These are phyloP conservation scores for Pseudozyma flocculosa DNA, from an alignment of 1,284 basidiomycete genomes.

Conservation along the genomic window DNA sequence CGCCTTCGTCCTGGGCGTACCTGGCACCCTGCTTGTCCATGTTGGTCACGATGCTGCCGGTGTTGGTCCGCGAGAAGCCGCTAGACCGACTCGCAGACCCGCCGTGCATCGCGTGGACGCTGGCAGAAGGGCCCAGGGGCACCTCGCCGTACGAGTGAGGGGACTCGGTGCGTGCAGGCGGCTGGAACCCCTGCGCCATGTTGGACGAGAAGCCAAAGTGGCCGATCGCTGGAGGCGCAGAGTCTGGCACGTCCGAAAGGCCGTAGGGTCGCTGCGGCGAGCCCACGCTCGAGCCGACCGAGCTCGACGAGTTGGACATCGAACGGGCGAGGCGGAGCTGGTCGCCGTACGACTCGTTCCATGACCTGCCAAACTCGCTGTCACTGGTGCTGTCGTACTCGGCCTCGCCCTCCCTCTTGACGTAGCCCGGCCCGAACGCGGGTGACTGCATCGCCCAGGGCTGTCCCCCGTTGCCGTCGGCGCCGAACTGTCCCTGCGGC, in stretches of 20 bases:
- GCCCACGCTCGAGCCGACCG: constrained; percentile 14
- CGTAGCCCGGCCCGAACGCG: constrained; percentile 19
- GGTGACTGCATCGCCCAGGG: constrained; percentile 20
- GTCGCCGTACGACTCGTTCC: constrained; percentile 13
- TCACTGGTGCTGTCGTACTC: constrained; percentile 38
- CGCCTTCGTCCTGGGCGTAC: constrained; percentile 37
- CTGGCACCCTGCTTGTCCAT: constrained; percentile 19
- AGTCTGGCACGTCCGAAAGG: constrained; percentile 14
- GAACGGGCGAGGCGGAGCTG: neutral
- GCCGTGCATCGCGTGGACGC: neutral
- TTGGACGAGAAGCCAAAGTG: constrained; percentile 14
- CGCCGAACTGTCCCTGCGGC: constrained; percentile 5
- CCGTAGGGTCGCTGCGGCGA: constrained; percentile 23
- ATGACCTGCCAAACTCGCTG: constrained; percentile 18
- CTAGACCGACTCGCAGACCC: constrained; percentile 12
- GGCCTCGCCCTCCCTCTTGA: constrained; percentile 22
- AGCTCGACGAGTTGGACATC: constrained; percentile 15
- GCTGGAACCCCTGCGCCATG: constrained; percentile 2
- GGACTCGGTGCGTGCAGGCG: constrained; percentile 30
- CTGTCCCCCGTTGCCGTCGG: constrained; percentile 9
- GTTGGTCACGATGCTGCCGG: constrained; percentile 38
- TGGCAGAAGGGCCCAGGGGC: constrained; percentile 10
- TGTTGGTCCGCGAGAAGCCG: constrained; percentile 35
- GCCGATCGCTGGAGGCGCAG: constrained; percentile 22
- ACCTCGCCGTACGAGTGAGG: constrained; percentile 27